Conservation (phyloP, 106 monocot genomes). For the Chionographis japonica region DNA sequence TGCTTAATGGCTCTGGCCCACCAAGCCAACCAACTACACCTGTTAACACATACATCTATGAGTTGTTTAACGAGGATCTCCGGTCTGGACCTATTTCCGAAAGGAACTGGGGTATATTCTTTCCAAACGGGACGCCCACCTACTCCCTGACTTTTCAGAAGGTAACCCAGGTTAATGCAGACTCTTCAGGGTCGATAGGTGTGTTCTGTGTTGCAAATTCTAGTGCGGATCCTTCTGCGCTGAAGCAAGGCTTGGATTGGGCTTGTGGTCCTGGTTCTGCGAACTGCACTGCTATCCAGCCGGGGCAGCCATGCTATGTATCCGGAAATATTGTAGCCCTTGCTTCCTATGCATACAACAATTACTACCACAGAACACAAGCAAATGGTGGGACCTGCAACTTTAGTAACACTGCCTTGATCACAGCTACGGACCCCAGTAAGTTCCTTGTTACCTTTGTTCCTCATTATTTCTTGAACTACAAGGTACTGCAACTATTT, state of each 20-base stretch:
- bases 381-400: constrained; percentile 69
- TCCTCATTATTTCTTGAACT: neutral
- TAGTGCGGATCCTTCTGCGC: constrained; percentile 32
- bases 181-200: constrained; percentile 30
- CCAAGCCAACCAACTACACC: constrained; percentile 45
- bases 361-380: constrained; percentile 66
- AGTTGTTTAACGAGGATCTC: constrained; percentile 83
- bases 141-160: constrained; percentile 50
- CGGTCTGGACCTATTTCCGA: constrained; percentile 43
- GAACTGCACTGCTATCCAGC: constrained; percentile 78
- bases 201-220: constrained; percentile 78
- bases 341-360: constrained; percentile 72
- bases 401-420: constrained; percentile 54
- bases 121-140: constrained; percentile 51
- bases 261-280: constrained; percentile 81
- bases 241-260: constrained; percentile 85
- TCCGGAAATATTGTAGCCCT: constrained; percentile 29
- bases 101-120: constrained; percentile 78
- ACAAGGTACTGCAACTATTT: no score
- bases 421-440: constrained; percentile 60
- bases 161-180: constrained; percentile 1
- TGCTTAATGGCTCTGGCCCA: constrained; percentile 62
- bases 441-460: constrained; percentile 17
- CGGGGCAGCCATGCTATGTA: constrained; percentile 73
- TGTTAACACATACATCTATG: constrained; percentile 58